A percentile compares a stretch with the other conserved stretches of the same genome.
phyloP scores from a whole-genome alignment of 371 early-diverging fungal species.

The Mucor plumbeus region DNA sequence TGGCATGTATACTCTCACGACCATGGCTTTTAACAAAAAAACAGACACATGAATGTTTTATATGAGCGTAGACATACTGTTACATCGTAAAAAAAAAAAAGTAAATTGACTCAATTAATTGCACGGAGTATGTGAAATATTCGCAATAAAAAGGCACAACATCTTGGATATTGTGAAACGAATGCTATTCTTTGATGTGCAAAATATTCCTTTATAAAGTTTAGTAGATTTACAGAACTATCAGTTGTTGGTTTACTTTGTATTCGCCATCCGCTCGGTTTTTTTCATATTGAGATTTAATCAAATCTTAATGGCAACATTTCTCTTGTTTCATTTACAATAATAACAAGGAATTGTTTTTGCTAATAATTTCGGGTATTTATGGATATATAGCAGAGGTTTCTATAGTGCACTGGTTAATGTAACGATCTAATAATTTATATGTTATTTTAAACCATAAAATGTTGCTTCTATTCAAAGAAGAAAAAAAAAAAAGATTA shows the following conservation, averaged over 20 bases:
- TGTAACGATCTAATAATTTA: background rate
- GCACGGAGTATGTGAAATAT: too few species aligned
- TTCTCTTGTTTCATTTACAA: background rate
- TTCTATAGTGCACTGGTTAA: too few species aligned
- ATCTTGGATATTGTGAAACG: background rate
- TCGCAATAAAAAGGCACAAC: too few species aligned
- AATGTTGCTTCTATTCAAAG: background rate
- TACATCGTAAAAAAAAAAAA: too few species aligned
- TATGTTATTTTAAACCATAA: too few species aligned
- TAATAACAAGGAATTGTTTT: background rate
- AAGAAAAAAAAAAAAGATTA: background rate
- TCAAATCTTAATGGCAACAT: background rate
- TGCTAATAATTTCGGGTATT: too few species aligned
- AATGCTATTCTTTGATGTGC: background rate
- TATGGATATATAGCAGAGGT: too few species aligned
- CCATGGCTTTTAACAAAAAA: too few species aligned
- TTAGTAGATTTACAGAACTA: background rate
- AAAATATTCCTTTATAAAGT: background rate
- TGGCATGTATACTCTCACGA: too few species aligned
- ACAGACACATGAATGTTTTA: too few species aligned
- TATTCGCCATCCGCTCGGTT: background rate
- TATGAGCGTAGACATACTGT: too few species aligned
- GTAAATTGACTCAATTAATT: too few species aligned
- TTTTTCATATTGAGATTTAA: background rate
- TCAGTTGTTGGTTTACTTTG: slow-evolving; percentile 2